Percentiles rank a stretch among this genome's conserved stretches.
Conservation (phyloP, 805 yeast species). For the Saccharomyces kudriavzevii region DNA sequence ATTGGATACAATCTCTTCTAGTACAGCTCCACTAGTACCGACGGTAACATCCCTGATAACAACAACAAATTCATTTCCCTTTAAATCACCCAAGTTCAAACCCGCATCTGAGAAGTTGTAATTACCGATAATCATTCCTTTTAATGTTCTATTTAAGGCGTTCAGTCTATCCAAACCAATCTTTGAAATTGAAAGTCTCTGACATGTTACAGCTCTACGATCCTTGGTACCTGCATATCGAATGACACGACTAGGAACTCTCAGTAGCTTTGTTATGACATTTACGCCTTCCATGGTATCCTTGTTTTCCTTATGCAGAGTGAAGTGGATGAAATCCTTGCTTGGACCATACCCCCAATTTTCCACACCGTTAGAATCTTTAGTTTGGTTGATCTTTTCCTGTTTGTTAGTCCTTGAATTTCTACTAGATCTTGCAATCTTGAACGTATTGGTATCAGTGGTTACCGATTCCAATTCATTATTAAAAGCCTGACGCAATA, state of each 20-base stretch:
- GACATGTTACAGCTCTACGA: slow-evolving; percentile 92
- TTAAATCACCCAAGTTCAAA: slow-evolving; percentile 70
- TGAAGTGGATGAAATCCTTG: slow-evolving; percentile 63
- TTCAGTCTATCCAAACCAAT: slow-evolving; percentile 68
- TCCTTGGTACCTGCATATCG: slow-evolving; percentile 95
- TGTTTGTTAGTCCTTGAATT: slow-evolving; percentile 34
- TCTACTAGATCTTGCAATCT: slow-evolving; percentile 47
- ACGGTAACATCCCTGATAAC: slow-evolving; percentile 67
- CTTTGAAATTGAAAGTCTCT: slow-evolving; percentile 60
- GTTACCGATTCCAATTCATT: slow-evolving; percentile 76
- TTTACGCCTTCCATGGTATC: slow-evolving; percentile 95
- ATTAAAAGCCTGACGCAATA: slow-evolving; percentile 64
- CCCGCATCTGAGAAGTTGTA: slow-evolving; percentile 57
- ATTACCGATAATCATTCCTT: slow-evolving; percentile 74
- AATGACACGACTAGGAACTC: slow-evolving; percentile 62
- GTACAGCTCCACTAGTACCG: slow-evolving; percentile 25
- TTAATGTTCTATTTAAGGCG: slow-evolving; percentile 64
- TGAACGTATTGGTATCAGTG: slow-evolving; percentile 55
- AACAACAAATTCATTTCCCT: slow-evolving; percentile 83
- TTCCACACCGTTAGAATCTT: slow-evolving; percentile 43
- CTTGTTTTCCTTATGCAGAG: slow-evolving; percentile 85
- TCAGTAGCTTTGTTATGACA: slow-evolving; percentile 60
- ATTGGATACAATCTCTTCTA: slow-evolving; percentile 40
- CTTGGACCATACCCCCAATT: slow-evolving; percentile 69
- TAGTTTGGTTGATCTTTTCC: slow-evolving; percentile 30